These are phyloP conservation scores for Penicillium sp. DNA, from an alignment of 2,329 filamentous ascomycete species.

Conservation along the genomic window DNA sequence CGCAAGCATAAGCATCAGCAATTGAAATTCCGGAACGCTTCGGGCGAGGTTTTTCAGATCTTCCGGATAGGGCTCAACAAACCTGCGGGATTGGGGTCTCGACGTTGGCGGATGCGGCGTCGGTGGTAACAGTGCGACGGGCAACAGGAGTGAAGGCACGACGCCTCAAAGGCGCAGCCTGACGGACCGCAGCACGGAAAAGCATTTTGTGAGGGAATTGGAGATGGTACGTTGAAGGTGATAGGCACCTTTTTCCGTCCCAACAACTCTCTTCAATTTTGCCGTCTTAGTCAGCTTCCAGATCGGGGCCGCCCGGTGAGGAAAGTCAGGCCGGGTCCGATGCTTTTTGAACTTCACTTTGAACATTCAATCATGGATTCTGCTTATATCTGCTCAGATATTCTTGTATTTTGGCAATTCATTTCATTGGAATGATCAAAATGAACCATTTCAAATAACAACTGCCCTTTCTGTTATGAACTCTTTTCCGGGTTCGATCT, in stretches of 20 bases:
- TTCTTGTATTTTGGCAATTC: background rate
- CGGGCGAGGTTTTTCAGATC: constrained; percentile 37
- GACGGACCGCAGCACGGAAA: constrained; percentile 65
- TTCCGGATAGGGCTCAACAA: constrained; percentile 45
- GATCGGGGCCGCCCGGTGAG: constrained; percentile 34
- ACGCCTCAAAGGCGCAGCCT: constrained; percentile 56
- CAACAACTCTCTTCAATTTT: constrained; percentile 27
- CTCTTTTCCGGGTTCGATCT: background rate
- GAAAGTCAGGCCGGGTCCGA: constrained; percentile 1
- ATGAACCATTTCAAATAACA: background rate
- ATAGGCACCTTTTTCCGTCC: constrained; percentile 10
- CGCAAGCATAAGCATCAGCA: constrained; percentile 22
- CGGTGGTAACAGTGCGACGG: constrained; percentile 82
- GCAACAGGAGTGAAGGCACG: constrained; percentile 48
- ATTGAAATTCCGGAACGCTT: constrained; percentile 23
- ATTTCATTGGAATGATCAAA: background rate
- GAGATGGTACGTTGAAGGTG: constrained; percentile 20
- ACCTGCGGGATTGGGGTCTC: constrained; percentile 70
- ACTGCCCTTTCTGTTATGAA: background rate
- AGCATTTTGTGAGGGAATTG: constrained; percentile 58
- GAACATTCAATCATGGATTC: background rate
- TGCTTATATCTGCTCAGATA: background rate
- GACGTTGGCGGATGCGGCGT: constrained; percentile 87
- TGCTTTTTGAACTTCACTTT: background rate
- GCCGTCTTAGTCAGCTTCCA: constrained; percentile 30